phyloP scores from a whole-genome alignment of 805 yeast species.

The Dipodascopsis uninucleata region DNA sequence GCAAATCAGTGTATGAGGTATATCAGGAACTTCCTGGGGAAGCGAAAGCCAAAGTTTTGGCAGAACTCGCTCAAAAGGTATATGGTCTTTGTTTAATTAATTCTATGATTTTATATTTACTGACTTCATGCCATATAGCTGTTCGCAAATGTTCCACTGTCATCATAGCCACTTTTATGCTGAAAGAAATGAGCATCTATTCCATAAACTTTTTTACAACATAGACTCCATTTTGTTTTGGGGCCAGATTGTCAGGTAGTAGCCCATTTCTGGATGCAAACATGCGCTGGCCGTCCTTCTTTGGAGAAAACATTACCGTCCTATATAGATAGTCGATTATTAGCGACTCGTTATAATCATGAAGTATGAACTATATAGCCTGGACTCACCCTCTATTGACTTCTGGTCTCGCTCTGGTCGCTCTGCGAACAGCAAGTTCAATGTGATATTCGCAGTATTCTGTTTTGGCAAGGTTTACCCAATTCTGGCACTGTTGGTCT shows the following conservation, averaged over 20 bases:
- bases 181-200: neutral
- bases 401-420: slow-evolving; percentile 69
- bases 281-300: slow-evolving; percentile 12
- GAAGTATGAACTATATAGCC: too few relatives aligned
- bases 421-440: slow-evolving; percentile 51
- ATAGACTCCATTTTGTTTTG: slow-evolving; percentile 7
- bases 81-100: neutral
- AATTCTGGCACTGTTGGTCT: slow-evolving; percentile 54
- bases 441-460: slow-evolving; percentile 70
- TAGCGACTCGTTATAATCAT: too few relatives aligned
- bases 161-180: neutral
- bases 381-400: slow-evolving; percentile 43
- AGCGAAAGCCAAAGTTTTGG: slow-evolving; percentile 18
- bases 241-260: slow-evolving; percentile 9
- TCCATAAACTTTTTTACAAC: neutral
- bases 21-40: slow-evolving; percentile 26
- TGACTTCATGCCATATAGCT: neutral
- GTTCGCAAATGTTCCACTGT: neutral
- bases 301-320: slow-evolving; percentile 12
- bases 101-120: neutral
- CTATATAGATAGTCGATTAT: neutral
- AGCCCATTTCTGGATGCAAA: slow-evolving; percentile 5
- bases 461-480: slow-evolving; percentile 53
- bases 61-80: slow-evolving; percentile 22
- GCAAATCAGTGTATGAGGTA: slow-evolving; percentile 26